These are phyloP conservation scores for Protomyces inouyei DNA, from an alignment of 1,139 yeast species.

Conservation along the genomic window DNA sequence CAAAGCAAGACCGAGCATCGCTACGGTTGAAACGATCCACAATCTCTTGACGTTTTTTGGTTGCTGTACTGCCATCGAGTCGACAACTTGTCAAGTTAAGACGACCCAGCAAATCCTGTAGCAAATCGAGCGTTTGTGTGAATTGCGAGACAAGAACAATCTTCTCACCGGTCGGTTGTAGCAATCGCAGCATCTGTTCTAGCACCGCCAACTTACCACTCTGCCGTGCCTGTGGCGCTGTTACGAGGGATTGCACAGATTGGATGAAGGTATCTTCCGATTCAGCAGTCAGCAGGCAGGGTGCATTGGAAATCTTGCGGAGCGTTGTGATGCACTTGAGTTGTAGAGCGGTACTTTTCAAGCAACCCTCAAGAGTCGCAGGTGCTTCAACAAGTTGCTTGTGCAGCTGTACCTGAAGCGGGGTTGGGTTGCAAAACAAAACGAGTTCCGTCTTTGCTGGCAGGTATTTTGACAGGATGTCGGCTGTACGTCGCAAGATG, in stretches of 20 bases:
- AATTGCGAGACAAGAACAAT: conserved; percentile 83
- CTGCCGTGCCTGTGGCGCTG: conserved; percentile 1
- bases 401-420: conserved; percentile 55
- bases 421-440: conserved; percentile 71
- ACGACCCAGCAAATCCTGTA: conserved; percentile 55
- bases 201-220: conserved; percentile 42
- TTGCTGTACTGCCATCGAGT: conserved; percentile 80
- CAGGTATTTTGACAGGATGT: conserved; percentile 58
- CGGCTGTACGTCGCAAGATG: conserved; percentile 69
- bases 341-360: conserved; percentile 44
- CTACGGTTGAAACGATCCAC: conserved; percentile 66
- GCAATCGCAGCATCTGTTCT: conserved; percentile 35
- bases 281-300: conserved; percentile 53
- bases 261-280: conserved; percentile 10
- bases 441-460: conserved; percentile 71
- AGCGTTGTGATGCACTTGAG: conserved; percentile 67
- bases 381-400: conserved; percentile 48
- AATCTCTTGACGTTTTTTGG: conserved; percentile 56
- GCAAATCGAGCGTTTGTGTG: conserved; percentile 77
- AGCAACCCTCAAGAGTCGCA: conserved; percentile 42
- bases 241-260: conserved; percentile 4
- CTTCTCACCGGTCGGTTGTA: conserved; percentile 54
- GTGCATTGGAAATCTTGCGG: conserved; percentile 81
- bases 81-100: conserved; percentile 54
- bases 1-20: conserved; percentile 46